Conservation (phyloP, 495 filamentous ascomycete genomes). For the Neurospora sp. region DNA sequence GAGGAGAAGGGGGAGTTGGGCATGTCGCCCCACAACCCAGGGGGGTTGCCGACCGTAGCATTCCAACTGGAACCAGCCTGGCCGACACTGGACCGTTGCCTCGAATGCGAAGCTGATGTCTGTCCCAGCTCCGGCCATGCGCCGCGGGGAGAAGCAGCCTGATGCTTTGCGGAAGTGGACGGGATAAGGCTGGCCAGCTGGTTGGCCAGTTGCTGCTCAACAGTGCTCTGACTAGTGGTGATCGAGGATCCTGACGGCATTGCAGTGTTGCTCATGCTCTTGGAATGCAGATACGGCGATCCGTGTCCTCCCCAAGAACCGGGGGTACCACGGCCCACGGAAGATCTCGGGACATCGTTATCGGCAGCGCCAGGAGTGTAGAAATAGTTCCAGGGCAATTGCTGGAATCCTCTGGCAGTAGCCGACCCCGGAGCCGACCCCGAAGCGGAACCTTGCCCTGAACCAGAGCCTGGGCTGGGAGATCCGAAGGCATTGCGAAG, state of each 20-base stretch:
- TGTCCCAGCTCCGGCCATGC: constrained; percentile 6
- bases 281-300: constrained; percentile 7
- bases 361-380: constrained; percentile 24
- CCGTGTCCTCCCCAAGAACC: constrained; percentile 3
- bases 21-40: neutral
- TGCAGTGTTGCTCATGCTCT: constrained; percentile 10
- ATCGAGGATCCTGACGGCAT: neutral
- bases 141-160: neutral
- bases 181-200: constrained; percentile 1
- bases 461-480: constrained; percentile 11
- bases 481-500: constrained; percentile 20
- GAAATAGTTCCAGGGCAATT: constrained; percentile 36
- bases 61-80: constrained; percentile 6
- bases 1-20: constrained; percentile 14
- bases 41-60: neutral
- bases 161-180: neutral
- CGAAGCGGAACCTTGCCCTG: neutral
- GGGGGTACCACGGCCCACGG: neutral
- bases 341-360: constrained; percentile 1
- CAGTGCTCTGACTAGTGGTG: neutral
- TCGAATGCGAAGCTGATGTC: neutral
- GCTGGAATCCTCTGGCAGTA: constrained; percentile 28
- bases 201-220: constrained; percentile 1
- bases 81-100: neutral
- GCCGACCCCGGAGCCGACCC: constrained; percentile 26